phyloP scores from a whole-genome alignment of 129 eudicot species.

The Flaveria ramosissima region DNA sequence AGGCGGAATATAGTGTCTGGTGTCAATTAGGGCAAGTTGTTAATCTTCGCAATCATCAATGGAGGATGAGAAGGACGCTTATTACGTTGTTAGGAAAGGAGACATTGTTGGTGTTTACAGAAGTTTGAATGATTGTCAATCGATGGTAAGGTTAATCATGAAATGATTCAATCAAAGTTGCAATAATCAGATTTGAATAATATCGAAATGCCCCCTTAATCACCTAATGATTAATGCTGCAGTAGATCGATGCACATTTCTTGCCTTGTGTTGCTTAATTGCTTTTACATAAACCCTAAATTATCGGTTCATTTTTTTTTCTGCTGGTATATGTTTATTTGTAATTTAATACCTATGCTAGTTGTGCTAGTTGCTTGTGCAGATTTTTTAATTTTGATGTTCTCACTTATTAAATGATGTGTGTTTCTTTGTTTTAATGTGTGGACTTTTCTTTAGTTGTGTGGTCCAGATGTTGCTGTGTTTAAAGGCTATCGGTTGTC shows the following conservation, averaged over 20 bases:
- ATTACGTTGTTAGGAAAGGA: slow-evolving; percentile 81
- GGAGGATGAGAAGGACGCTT: slow-evolving; percentile 82
- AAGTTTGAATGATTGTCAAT: slow-evolving; percentile 60
- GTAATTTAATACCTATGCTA: neutral
- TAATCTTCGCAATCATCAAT: slow-evolving; percentile 27
- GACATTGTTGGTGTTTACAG: slow-evolving; percentile 75
- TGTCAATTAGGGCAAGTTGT: slow-evolving; percentile 22
- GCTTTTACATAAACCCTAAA: slow-evolving; percentile 5
- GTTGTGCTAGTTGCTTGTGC: neutral
- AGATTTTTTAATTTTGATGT: neutral
- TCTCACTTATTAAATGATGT: neutral
- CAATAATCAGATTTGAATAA: neutral
- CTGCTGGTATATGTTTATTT: neutral
- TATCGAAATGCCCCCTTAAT: neutral
- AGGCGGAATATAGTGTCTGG: neutral
- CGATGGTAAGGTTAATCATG: slow-evolving; percentile 33
- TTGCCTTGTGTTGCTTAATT: neutral
- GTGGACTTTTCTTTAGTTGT: slow-evolving; percentile 44
- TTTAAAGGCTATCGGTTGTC: slow-evolving; percentile 79
- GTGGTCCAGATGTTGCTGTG: slow-evolving; percentile 69
- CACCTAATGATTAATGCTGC: neutral
- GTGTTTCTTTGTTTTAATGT: neutral
- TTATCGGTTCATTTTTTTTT: neutral
- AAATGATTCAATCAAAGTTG: neutral
- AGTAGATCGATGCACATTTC: neutral